These are phyloP conservation scores for Fusarium nisikadoi DNA, from an alignment of 2,329 filamentous ascomycete genomes.

Conservation along the genomic window DNA sequence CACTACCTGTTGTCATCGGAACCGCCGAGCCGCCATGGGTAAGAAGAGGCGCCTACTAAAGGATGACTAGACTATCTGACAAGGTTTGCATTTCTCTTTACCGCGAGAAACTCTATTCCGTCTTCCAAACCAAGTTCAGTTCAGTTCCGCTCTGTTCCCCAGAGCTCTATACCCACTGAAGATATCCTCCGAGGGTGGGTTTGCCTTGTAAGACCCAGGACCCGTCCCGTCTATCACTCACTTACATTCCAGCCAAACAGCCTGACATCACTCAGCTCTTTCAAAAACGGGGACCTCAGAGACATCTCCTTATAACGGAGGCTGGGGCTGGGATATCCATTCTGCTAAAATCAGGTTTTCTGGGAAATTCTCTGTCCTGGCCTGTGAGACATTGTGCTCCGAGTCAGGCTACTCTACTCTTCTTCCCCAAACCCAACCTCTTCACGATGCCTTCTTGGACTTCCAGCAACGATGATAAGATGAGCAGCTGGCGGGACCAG, in stretches of 20 bases:
- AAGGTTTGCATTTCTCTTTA: constrained; percentile 26
- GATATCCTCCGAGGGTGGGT: not conserved
- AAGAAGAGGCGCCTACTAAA: constrained; percentile 25
- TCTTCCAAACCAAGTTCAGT: not conserved
- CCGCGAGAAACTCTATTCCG: constrained; percentile 30
- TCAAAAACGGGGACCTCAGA: constrained; percentile 1
- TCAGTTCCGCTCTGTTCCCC: not conserved
- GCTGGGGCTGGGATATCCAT: not conserved
- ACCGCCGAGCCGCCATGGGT: constrained; percentile 22
- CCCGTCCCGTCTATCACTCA: constrained; percentile 31
- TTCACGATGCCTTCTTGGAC: constrained; percentile 31
- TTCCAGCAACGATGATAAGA: constrained; percentile 32
- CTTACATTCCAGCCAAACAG: constrained; percentile 33
- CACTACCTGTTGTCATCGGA: constrained; percentile 26
- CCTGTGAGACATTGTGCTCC: constrained; percentile 21
- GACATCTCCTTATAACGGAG: constrained; percentile 25
- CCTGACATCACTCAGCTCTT: constrained; percentile 17
- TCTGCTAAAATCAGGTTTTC: constrained; percentile 10
- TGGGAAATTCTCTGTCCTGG: not conserved
- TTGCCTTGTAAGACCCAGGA: constrained; percentile 6
- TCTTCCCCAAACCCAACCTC: constrained; percentile 4
- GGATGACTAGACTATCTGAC: not conserved
- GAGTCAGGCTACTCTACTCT: not conserved
- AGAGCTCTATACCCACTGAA: constrained; percentile 8
- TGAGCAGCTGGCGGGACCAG: constrained; percentile 39